Evolutionary conservation across 257 asterid species (phyloP).

Genomic region (Lycium barbarum): DNA sequence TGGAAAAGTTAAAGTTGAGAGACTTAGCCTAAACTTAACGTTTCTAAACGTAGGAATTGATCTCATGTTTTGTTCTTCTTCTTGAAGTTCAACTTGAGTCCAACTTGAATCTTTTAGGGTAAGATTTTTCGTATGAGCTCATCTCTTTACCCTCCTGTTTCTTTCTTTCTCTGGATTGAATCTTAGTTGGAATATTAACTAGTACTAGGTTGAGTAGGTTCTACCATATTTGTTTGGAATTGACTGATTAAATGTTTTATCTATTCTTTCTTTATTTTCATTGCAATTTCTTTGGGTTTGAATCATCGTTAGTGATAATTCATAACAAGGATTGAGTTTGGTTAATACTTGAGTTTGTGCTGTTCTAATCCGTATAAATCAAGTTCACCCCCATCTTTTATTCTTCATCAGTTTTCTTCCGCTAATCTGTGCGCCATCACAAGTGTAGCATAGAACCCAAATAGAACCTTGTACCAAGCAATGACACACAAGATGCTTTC

Average conservation of each 20-base stretch:
- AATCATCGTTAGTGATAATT: neutral
- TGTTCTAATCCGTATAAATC: too few species aligned
- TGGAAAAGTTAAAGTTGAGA: conserved; percentile 5
- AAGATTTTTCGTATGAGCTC: neutral
- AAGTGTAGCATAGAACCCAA: neutral
- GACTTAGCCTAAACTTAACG: neutral
- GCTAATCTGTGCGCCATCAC: neutral
- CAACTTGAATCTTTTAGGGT: neutral
- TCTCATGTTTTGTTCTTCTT: neutral
- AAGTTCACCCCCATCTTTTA: neutral
- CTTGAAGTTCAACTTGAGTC: neutral
- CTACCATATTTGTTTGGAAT: neutral
- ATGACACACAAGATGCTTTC: neutral
- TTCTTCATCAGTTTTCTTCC: neutral
- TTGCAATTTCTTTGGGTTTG: neutral
- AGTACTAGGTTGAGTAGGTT: neutral
- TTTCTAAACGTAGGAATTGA: neutral
- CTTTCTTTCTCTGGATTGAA: neutral
- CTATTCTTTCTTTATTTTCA: neutral
- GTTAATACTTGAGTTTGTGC: neutral
- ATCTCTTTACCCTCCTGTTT: neutral
- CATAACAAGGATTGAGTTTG: neutral
- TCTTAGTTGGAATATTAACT: neutral
- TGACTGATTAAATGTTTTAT: neutral
- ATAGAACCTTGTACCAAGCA: neutral